Evolutionary conservation across 768 basidiomycete genomes (phyloP), one percentile per base, ranked within the genome.

Genomic region (Phylloporus rhodoxanthus): DNA sequence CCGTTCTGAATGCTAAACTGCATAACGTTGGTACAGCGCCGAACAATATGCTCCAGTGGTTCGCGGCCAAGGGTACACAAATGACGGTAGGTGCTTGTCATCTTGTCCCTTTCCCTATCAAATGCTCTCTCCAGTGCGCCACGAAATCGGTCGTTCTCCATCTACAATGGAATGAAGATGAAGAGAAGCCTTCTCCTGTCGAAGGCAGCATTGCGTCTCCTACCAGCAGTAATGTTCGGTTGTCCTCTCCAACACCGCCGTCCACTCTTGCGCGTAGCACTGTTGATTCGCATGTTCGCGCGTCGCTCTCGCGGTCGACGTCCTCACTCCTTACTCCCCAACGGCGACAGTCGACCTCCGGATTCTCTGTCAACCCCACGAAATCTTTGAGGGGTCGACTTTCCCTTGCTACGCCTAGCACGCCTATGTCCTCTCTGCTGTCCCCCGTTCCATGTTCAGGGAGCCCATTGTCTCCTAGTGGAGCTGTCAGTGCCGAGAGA

Each of bases 11-110:
- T 52, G 68, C 80, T 1, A 87, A 82, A 59, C 62, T 94, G 48
- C 79, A 80, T 57, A 82, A 89, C 56, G 84, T 94, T 8, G 91
- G 91, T 1, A 64, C 78, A 20, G 87, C 88, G 0, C 81, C 88
- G 25, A 86, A 91, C 59, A 91, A 90, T 64, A 90, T 89, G 89
- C 73, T 92, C 10, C 90, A 92, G 79, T 92, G 90, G 90, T 92
- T 93, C 63, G 90, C 90, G 6, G 89, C 91, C 1, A 89, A 91
- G 56, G 91, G 90, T 1, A 79, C 82, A 5, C 87, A 89, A 61
- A 92, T 93, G 85, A 93, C 91, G 25, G 91, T 91, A 61, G 34
- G 81, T 69, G 9, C 37, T 26, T 26, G 36, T 28, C 23, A 1
- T 17, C n/a, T 28, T 13, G 3, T 25, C 9, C 28, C 0, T 21